Percentiles rank a stretch among this genome's conserved stretches.
Evolutionary conservation across 768 basidiomycete species (phyloP).

Genomic region (Rhodotorula paludigena): DNA sequence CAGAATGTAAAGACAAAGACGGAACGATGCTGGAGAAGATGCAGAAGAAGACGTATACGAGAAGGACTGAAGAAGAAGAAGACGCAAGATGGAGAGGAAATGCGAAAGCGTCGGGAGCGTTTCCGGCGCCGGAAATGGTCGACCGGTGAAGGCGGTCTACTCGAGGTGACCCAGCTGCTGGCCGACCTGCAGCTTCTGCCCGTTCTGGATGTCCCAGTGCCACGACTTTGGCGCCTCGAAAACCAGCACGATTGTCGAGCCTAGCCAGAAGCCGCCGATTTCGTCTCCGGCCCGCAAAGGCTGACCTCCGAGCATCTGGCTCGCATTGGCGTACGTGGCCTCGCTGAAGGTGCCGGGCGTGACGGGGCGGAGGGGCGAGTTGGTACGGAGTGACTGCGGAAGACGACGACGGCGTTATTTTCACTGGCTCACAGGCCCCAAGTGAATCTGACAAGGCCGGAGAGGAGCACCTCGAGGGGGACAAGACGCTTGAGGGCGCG

Average conservation of each 20-base stretch:
- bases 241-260: conserved; percentile 87
- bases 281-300: conserved; percentile 83
- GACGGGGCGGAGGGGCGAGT: conserved; percentile 60
- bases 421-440: too few species aligned
- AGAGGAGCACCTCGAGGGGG: conserved; percentile 34
- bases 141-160: too few species aligned
- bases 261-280: conserved; percentile 91
- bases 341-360: conserved; percentile 74
- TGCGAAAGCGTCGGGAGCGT: not conserved
- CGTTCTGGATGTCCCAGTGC: conserved; percentile 77
- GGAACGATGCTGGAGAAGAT: too few species aligned
- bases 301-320: conserved; percentile 75
- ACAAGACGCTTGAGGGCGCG: conserved; percentile 17
- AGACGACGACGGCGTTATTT: too few species aligned
- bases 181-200: conserved; percentile 57
- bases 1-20: not conserved
- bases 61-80: not conserved
- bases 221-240: conserved; percentile 89
- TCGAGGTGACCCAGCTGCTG: conserved; percentile 9
- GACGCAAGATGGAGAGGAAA: not conserved
- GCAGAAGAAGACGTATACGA: not conserved
- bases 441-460: too few species aligned
- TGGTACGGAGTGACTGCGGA: conserved; percentile 73
- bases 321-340: conserved; percentile 82
- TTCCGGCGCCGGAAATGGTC: not conserved